phyloP scores from a whole-genome alignment of 345 rosid genomes.

The Eutrema yunnanense region DNA sequence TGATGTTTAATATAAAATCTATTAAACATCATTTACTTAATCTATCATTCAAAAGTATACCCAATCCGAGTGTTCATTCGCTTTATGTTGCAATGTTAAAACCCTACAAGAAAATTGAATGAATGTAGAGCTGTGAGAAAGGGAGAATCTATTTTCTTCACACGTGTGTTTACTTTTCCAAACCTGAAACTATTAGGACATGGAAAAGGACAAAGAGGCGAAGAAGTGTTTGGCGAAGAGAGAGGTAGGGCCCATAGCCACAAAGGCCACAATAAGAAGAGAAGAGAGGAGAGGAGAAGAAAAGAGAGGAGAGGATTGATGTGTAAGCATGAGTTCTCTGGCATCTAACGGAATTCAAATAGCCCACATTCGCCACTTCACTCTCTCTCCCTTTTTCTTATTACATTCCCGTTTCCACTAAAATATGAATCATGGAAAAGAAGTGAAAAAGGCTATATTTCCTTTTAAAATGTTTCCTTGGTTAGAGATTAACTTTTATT shows the following conservation, averaged over 20 bases:
- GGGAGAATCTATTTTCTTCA: neutral
- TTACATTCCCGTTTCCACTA: neutral
- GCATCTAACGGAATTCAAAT: neutral
- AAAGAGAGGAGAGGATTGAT: neutral
- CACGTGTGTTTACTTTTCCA: constrained; percentile 7
- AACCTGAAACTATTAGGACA: neutral
- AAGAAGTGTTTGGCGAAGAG: neutral
- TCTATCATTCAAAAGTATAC: too few species aligned
- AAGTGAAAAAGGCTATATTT: neutral
- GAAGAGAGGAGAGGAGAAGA: neutral
- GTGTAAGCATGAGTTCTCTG: neutral
- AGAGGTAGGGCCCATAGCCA: neutral
- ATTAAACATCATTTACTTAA: too few species aligned
- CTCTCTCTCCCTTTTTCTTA: neutral
- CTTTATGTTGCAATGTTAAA: neutral
- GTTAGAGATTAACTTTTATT: neutral
- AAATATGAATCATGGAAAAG: neutral
- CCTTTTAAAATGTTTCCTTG: neutral
- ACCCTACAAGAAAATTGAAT: neutral
- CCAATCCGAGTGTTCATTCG: neutral
- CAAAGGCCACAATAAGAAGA: neutral
- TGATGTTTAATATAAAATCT: too few species aligned
- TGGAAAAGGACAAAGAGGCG: constrained; percentile 2
- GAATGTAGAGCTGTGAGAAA: neutral
- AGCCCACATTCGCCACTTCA: neutral